These are phyloP conservation scores for Wickerhamiella qilinensis DNA, from an alignment of 805 yeast species.

Conservation along the genomic window DNA sequence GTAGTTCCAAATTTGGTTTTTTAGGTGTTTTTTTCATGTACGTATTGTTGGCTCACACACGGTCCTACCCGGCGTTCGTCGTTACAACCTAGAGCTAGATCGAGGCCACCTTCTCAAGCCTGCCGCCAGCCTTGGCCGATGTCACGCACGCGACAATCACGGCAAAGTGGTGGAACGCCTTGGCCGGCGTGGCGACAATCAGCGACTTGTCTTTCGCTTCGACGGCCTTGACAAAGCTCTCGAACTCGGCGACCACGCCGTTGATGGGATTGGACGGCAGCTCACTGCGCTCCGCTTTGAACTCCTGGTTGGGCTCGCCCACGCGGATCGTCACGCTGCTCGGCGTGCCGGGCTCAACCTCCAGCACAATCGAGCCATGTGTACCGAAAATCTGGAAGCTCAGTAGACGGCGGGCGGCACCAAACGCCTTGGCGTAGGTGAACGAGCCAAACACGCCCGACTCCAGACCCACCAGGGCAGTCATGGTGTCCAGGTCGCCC, in stretches of 20 bases:
- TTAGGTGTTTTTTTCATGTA: too few relatives aligned
- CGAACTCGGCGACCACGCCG: constrained; percentile 41
- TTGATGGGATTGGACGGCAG: constrained; percentile 27
- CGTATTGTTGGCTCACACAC: too few relatives aligned
- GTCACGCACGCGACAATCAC: constrained; percentile 73
- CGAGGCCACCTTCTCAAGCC: constrained; percentile 20
- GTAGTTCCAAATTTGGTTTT: too few relatives aligned
- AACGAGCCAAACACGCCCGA: constrained; percentile 64
- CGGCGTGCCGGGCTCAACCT: constrained; percentile 20
- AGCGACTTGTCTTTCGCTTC: constrained; percentile 40
- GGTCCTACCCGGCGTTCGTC: too few relatives aligned
- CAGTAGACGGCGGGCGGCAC: constrained; percentile 58
- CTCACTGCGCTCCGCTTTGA: constrained; percentile 16
- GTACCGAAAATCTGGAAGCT: constrained; percentile 61
- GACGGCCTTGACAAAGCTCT: constrained; percentile 46
- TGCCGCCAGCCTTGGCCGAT: constrained; percentile 33
- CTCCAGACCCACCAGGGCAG: constrained; percentile 46
- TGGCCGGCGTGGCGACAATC: constrained; percentile 47
- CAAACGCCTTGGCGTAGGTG: constrained; percentile 76
- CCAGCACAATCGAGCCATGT: constrained; percentile 56
- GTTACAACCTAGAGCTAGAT: not conserved
- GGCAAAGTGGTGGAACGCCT: constrained; percentile 85
- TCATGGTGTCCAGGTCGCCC: constrained; percentile 71
- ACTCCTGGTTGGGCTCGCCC: constrained; percentile 17
- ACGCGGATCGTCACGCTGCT: constrained; percentile 11